Base-by-base conservation (phyloP, 176 grass and related monocot species). In the Saccharum spontaneum region DNA sequence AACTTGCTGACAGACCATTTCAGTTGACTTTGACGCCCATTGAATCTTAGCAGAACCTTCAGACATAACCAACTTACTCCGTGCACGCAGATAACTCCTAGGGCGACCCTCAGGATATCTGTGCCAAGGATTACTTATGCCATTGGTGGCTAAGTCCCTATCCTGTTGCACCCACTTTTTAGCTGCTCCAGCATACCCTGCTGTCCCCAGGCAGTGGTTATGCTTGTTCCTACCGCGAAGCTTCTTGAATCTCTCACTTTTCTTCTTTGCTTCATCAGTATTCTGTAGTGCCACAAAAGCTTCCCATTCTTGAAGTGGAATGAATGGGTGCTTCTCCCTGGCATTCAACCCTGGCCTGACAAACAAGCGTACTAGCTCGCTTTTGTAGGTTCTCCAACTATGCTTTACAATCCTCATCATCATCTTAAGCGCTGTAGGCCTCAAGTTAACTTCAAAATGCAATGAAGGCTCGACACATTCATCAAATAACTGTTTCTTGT, bases 401-500 rank as follows among this genome's bases (percentile, higher is more conserved):
- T 30, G 49, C n/a, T 17, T 11, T 44, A 9, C 6, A 4, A 18
- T 44, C 22, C 23, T 71, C 38, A 71, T 43, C 14, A 43, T 4
- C 60, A 11, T 1, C 3, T 13, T n/a, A 1, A 5, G 23, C 18
- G 0, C 20, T 1, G 1, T 5, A n/a, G 1, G 1, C 68, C 38
- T 71, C 67, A 69, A 16, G 12, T 33, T 0, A 1, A 28, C 16
- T 9, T 37, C 17, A 16, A 70, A 70, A 0, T 10, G 0, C 68
- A 70, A 41, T 4, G 3, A 41, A 28, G 34, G 34, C 2, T 34
- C 3, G 1, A 34, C 34, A 34, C 34, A 34, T 0, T 34, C 34
- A 34, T 34, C 34, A 34, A 34, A 34, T 4, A 34, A 2, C 3
- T 3, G 34, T 2, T 34, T 2, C 34, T 34, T 34, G 34, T 34